Conservation (phyloP, 208 protist species). For the Phytomonas francai region DNA sequence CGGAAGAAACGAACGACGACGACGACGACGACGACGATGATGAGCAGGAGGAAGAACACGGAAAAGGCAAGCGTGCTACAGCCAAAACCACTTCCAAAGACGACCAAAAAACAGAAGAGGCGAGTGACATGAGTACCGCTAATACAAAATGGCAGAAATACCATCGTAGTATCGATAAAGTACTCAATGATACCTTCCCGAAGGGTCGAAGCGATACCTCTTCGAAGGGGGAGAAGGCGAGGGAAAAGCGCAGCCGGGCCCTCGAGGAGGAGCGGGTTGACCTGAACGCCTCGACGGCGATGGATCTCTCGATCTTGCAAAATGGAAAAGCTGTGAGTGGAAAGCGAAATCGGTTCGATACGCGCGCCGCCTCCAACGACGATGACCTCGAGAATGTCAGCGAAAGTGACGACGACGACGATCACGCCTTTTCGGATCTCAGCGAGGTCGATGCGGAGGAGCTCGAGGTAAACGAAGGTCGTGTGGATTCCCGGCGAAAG, state of each 20-base stretch:
- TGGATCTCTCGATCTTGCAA: slow-evolving; percentile 14
- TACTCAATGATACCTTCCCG: slow-evolving; percentile 79
- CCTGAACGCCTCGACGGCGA: slow-evolving; percentile 35
- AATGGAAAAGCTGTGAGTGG: slow-evolving; percentile 11
- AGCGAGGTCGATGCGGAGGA: slow-evolving; percentile 34
- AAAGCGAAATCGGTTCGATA: slow-evolving; percentile 46
- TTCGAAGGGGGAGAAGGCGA: not conserved
- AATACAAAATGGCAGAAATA: slow-evolving; percentile 64
- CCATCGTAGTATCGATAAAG: slow-evolving; percentile 78
- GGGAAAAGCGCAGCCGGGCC: slow-evolving; percentile 32
- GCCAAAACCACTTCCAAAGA: not conserved
- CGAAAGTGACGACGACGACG: slow-evolving; percentile 35
- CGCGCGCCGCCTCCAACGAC: slow-evolving; percentile 26
- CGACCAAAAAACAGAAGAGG: slow-evolving; percentile 17
- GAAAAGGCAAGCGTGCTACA: slow-evolving; percentile 14
- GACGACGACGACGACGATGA: slow-evolving; percentile 35
- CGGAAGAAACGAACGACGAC: slow-evolving; percentile 39
- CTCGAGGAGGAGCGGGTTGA: slow-evolving; percentile 74
- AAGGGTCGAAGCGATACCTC: slow-evolving; percentile 7
- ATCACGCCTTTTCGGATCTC: slow-evolving; percentile 33
- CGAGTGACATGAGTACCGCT: slow-evolving; percentile 11
- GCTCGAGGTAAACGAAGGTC: slow-evolving; percentile 52
- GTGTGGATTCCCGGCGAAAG: slow-evolving; percentile 70
- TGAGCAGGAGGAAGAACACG: slow-evolving; percentile 17
- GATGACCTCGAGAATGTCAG: slow-evolving; percentile 27